Base-by-base conservation (phyloP, 2,329 filamentous ascomycete species). In the Furcasterigmium sp. region DNA sequence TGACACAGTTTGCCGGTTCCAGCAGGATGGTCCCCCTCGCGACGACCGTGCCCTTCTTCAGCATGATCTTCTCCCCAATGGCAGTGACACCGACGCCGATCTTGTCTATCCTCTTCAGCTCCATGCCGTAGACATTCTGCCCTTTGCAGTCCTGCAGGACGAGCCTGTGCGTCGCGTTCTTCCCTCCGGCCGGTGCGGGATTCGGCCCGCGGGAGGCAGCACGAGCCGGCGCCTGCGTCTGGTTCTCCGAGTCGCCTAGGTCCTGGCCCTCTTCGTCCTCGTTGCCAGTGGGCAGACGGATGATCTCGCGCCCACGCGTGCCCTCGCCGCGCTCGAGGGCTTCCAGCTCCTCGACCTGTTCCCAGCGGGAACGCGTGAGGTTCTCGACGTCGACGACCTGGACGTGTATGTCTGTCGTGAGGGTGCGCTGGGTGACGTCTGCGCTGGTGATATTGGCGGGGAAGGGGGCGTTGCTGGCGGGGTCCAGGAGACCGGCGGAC, bases 301-400 rank as follows among this genome's bases (percentile, higher is more conserved):
- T 80, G 23, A 98, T 80, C 60, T 96, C 86, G 9, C 90, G 69
- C 0, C 93, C 93, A 32, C 80, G 77, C 1, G 76, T 87, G 50
- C 72, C 78, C 65, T 91, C 87, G 1, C 87, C 87, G 11, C 85
- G 75, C 55, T 85, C 81, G 36, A 82, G 70, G 35, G 82, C 77
- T 61, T 91, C 87, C 7, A 93, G 79, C 26, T 83, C 81, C 61
- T 96, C 89, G 25, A 95, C 77, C 62, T 96, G 89, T 50, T 88
- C 84, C 88, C 91, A 95, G 41, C 85, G 77, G 53, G 85, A 89
- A 41, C 78, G 75, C 3, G 83, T 77, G 17, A 97, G 75, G 57
- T 97, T 91, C 57, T 95, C 85, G 8, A 97, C 73, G 54, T 94
- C 90, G 2, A 95, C 68, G 1, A 97, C 78, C 62, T 97, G 93